A percentile compares a stretch with the other conserved stretches of the same genome.
Conservation (phyloP, 768 basidiomycete species). For the Scleroderma bovista region DNA sequence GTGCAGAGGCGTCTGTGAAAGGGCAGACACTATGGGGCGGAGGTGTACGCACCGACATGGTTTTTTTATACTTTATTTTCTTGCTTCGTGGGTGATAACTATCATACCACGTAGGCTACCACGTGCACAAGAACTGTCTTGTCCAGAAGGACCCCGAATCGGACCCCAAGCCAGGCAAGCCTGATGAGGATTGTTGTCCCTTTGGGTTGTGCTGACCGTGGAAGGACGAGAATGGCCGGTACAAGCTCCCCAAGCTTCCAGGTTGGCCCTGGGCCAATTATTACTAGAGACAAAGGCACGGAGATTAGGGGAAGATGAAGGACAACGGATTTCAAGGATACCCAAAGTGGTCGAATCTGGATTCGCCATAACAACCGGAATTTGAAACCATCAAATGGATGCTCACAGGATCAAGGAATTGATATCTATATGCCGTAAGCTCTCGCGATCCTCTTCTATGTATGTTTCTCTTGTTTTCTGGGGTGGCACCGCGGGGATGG, state of each 20-base stretch:
- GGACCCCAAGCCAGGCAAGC: conserved; percentile 31
- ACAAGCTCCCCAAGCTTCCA: conserved; percentile 9
- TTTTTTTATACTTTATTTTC: conserved; percentile 2
- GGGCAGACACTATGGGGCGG: conserved; percentile 91
- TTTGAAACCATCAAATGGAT: too few relatives aligned
- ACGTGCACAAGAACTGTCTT: conserved; percentile 37
- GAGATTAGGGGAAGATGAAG: not conserved
- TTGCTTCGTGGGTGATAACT: not conserved
- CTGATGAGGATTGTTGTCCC: conserved; percentile 24
- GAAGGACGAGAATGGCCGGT: conserved; percentile 11
- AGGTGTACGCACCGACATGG: conserved; percentile 69
- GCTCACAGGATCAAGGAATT: too few relatives aligned
- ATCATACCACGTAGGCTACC: conserved; percentile 29
- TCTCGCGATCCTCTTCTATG: too few relatives aligned
- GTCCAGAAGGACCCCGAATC: conserved; percentile 8
- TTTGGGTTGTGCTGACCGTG: conserved; percentile 21
- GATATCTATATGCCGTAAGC: too few relatives aligned
- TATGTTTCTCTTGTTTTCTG: too few relatives aligned
- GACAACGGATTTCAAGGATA: not conserved
- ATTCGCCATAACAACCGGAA: too few relatives aligned
- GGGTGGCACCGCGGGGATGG: too few relatives aligned
- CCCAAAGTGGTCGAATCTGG: not conserved
- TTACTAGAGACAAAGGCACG: conserved; percentile 1
- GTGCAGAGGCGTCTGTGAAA: conserved; percentile 64
- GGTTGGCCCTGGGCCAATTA: conserved; percentile 21